Evolutionary conservation across 768 basidiomycete species (phyloP), one percentile per base, ranked within the genome.

Genomic region (Trametes meyenii): DNA sequence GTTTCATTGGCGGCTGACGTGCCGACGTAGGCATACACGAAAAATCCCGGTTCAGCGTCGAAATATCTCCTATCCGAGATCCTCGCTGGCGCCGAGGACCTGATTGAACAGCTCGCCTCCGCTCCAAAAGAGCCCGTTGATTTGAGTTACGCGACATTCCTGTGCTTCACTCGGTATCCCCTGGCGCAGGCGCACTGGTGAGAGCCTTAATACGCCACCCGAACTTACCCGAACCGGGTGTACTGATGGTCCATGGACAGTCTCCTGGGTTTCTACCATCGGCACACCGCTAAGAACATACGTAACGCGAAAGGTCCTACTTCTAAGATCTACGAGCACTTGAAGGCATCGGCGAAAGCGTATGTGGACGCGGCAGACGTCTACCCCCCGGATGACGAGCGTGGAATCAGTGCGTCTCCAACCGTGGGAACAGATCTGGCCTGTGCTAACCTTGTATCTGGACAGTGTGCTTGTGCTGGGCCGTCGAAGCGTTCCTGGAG

Each of bases 331-430:
- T 1, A 13, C 2, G 52, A 58, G 8, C 50, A 55, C 45, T 55
- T 36, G n/a, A 16, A 21, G 24, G 17, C 49, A 11, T 45, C 68
- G 2, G 51, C 50, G 2, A 42, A 44, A 7, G 53, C 55, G 2
- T 67, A 67, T 44, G 10, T 57, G 3, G 23, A 48, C 21, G 62
- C 64, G 2, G 62, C 57, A 8, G 26, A 46, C 1, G 24, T 43
- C 10, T 62, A 45, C 51, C 68, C 66, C 0, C 16, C 8, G 11
- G 66, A 67, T 43, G 66, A 67, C 23, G 63, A 65, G n/a, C 21
- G 54, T 23, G 50, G 52, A 36, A 24, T 42, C 35, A 40, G 59
- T 60, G 43, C 29, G 53, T 55, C 33, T 42, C 21, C 10, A 23
- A 19, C 48, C 16, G 5, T 8, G 17, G 35, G 17, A 7, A 19